Percentiles rank a stretch among this genome's conserved stretches.
These are phyloP conservation scores for Pythium oligandrum DNA, from an alignment of 352 stramenopile genomes.

Conservation along the genomic window DNA sequence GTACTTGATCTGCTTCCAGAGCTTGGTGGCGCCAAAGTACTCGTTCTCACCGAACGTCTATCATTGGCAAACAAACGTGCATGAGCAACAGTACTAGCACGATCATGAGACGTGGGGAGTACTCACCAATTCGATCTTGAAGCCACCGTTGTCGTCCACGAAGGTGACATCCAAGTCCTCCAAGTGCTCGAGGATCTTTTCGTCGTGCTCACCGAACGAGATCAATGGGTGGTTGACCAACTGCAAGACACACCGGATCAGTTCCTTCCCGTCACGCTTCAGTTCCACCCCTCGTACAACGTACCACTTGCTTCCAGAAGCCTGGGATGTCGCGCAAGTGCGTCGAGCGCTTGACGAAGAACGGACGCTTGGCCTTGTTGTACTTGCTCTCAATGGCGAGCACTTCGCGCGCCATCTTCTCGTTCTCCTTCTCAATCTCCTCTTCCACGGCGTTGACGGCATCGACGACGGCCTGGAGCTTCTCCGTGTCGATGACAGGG, in stretches of 20 bases:
- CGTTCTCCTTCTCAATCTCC: slow-evolving; percentile 59
- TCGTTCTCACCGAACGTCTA: slow-evolving; percentile 71
- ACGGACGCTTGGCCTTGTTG: slow-evolving; percentile 60
- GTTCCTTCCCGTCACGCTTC: too few relatives aligned
- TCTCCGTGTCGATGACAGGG: slow-evolving; percentile 24
- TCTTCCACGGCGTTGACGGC: slow-evolving; percentile 45
- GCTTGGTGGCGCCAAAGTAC: slow-evolving; percentile 38
- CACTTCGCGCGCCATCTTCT: slow-evolving; percentile 60
- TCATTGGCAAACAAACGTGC: neutral
- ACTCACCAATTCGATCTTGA: slow-evolving; percentile 68
- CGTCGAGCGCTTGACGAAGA: slow-evolving; percentile 63
- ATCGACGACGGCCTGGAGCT: slow-evolving; percentile 55
- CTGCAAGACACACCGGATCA: slow-evolving; percentile 19
- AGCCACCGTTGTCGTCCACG: slow-evolving; percentile 55
- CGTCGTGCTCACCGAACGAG: slow-evolving; percentile 37
- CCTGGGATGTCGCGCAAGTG: slow-evolving; percentile 54
- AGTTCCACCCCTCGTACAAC: slow-evolving; percentile 4
- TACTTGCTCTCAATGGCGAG: slow-evolving; percentile 74
- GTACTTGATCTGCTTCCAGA: slow-evolving; percentile 75
- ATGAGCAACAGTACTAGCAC: neutral
- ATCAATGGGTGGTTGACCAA: slow-evolving; percentile 71
- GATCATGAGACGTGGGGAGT: neutral
- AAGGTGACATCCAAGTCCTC: slow-evolving; percentile 60
- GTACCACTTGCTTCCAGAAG: slow-evolving; percentile 78
- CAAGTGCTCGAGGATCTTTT: slow-evolving; percentile 45